These are phyloP conservation scores for Nicotiana noctiflora DNA, from an alignment of 257 asterid species.

Conservation along the genomic window DNA sequence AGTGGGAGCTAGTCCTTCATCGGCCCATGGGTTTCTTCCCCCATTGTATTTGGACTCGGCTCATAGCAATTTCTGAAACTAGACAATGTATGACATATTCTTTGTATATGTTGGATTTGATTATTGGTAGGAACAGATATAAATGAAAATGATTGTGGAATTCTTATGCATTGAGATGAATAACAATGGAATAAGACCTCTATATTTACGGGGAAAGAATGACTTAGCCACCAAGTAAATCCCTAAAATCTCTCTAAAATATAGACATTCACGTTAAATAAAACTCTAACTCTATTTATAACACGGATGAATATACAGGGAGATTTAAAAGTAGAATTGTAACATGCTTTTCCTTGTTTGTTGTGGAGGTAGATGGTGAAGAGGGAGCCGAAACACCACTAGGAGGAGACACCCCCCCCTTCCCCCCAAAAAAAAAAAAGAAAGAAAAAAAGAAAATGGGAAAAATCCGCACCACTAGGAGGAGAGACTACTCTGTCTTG, in stretches of 20 bases:
- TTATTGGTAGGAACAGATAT: background rate
- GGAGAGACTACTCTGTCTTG: background rate
- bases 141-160: background rate
- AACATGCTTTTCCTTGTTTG: background rate
- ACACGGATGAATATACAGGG: background rate
- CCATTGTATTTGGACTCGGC: background rate
- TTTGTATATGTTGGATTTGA: background rate
- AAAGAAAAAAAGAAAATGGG: background rate
- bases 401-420: background rate
- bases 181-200: too few species aligned
- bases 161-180: too few species aligned
- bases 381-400: background rate
- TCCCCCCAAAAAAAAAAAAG: too few species aligned
- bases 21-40: background rate
- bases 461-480: background rate
- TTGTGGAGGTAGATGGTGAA: background rate
- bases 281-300: too few species aligned
- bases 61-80: background rate
- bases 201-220: too few species aligned
- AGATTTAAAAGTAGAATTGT: background rate
- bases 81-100: background rate
- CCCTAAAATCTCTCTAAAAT: too few species aligned
- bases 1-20: background rate
- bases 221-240: too few species aligned
- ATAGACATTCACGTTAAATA: too few species aligned